phyloP scores from a whole-genome alignment of 306 rosid species.

The Rubus parviflorus region DNA sequence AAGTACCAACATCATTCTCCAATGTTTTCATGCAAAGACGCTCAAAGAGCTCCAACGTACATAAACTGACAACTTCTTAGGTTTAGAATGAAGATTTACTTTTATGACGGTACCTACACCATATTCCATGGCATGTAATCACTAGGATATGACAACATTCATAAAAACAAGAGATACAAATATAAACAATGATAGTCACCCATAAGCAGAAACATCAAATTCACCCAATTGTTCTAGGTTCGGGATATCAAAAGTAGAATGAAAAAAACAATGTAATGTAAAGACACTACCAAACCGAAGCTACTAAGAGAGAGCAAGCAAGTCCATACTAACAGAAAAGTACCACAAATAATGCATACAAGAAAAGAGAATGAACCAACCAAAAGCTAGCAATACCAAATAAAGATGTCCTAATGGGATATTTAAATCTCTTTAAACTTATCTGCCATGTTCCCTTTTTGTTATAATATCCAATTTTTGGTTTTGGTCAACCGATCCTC shows the following conservation, averaged over 20 bases:
- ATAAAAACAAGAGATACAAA: background rate
- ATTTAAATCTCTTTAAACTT: background rate
- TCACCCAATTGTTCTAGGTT: background rate
- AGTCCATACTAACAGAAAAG: conserved; percentile 2
- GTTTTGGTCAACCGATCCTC: background rate
- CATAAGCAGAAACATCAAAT: background rate
- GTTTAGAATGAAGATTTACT: too few species aligned
- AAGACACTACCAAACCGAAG: background rate
- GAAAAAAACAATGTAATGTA: background rate
- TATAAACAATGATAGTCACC: background rate
- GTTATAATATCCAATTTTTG: background rate
- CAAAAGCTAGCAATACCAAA: conserved; percentile 2
- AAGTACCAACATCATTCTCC: too few species aligned
- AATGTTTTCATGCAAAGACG: too few species aligned
- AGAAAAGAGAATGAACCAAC: background rate
- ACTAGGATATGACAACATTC: background rate
- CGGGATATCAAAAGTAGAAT: background rate
- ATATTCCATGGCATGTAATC: background rate
- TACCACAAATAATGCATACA: conserved; percentile 7
- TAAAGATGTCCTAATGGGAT: conserved; percentile 1
- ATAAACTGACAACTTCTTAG: too few species aligned
- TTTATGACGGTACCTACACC: background rate
- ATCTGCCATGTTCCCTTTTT: conserved; percentile 2
- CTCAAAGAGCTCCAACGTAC: too few species aligned
- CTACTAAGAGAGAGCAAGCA: background rate